A percentile compares a stretch with the other conserved stretches of the same genome.
phyloP scores from a whole-genome alignment of 2,329 filamentous ascomycete genomes.

The Aspergillus cejpii region DNA sequence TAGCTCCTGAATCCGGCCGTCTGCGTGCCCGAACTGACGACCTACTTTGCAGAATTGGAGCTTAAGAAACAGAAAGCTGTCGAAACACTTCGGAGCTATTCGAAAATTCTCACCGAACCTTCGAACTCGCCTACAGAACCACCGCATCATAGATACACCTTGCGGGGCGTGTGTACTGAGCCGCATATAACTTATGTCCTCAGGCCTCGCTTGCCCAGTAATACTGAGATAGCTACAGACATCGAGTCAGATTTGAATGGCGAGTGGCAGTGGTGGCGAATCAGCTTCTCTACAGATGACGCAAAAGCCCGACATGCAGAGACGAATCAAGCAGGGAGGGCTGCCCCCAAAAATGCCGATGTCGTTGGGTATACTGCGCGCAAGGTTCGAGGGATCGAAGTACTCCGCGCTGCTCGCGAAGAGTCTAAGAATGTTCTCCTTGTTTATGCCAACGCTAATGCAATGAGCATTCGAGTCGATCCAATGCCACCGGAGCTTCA shows the following conservation, averaged over 20 bases:
- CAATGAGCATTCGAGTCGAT: constrained; percentile 31
- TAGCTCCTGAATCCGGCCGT: neutral
- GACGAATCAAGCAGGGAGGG: constrained; percentile 14
- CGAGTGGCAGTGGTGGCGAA: constrained; percentile 52
- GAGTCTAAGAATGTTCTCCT: constrained; percentile 50
- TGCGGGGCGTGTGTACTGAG: constrained; percentile 54
- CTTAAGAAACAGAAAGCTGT: constrained; percentile 37
- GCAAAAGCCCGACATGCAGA: constrained; percentile 33
- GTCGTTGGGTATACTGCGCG: constrained; percentile 36
- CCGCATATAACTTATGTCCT: constrained; percentile 54
- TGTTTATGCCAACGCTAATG: constrained; percentile 53
- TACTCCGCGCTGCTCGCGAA: constrained; percentile 48
- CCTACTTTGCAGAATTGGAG: constrained; percentile 38
- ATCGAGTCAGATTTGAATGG: constrained; percentile 17
- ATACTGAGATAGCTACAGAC: constrained; percentile 18
- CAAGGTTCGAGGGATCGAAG: constrained; percentile 47
- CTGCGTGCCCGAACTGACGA: neutral
- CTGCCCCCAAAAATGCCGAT: constrained; percentile 26
- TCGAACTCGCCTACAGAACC: constrained; percentile 36
- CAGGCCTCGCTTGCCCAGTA: constrained; percentile 27
- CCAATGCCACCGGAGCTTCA: constrained; percentile 33
- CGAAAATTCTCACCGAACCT: constrained; percentile 43
- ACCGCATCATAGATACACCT: constrained; percentile 47
- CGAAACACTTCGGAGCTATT: constrained; percentile 40
- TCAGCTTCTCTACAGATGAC: constrained; percentile 45